Evolutionary conservation across 23 red algal species (phyloP).

Genomic region (Gracilaria gracilis): DNA sequence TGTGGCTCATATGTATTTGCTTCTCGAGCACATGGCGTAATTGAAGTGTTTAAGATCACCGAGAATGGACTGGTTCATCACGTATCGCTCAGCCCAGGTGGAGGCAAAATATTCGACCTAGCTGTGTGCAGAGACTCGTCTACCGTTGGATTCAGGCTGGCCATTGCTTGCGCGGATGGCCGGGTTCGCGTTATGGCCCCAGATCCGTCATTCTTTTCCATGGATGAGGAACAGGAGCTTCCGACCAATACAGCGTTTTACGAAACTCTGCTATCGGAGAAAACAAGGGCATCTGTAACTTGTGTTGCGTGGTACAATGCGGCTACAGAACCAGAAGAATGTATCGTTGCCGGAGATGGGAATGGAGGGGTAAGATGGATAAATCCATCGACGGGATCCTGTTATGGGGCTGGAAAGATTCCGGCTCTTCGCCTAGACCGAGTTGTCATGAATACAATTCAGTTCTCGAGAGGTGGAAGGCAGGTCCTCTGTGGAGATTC

Average conservation of each 20-base stretch:
- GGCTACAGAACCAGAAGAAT: background rate
- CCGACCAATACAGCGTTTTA: slow-evolving; percentile 47
- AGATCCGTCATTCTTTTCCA: slow-evolving; percentile 16
- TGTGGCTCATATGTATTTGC: slow-evolving; percentile 51
- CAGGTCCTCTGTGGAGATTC: slow-evolving; percentile 64
- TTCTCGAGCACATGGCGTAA: background rate
- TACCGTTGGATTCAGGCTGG: slow-evolving; percentile 12
- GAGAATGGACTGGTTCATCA: slow-evolving; percentile 31
- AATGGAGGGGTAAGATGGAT: slow-evolving; percentile 58
- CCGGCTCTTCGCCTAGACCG: background rate
- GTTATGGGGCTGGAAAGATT: slow-evolving; percentile 31
- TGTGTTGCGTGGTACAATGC: slow-evolving; percentile 32
- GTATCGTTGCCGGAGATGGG: slow-evolving; percentile 50
- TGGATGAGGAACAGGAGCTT: background rate
- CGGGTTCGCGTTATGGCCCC: slow-evolving; percentile 32
- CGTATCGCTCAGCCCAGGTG: slow-evolving; percentile 28
- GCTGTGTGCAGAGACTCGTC: background rate
- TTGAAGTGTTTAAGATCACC: slow-evolving; percentile 33
- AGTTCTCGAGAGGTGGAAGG: slow-evolving; percentile 22
- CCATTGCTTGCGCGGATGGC: slow-evolving; percentile 48
- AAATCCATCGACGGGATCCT: slow-evolving; percentile 22
- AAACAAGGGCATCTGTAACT: slow-evolving; percentile 7
- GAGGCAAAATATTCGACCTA: slow-evolving; percentile 27
- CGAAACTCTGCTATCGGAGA: slow-evolving; percentile 1
- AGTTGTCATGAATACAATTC: slow-evolving; percentile 51